Conservation (phyloP, 768 basidiomycete genomes). For the Punctularia strigosozonata region DNA sequence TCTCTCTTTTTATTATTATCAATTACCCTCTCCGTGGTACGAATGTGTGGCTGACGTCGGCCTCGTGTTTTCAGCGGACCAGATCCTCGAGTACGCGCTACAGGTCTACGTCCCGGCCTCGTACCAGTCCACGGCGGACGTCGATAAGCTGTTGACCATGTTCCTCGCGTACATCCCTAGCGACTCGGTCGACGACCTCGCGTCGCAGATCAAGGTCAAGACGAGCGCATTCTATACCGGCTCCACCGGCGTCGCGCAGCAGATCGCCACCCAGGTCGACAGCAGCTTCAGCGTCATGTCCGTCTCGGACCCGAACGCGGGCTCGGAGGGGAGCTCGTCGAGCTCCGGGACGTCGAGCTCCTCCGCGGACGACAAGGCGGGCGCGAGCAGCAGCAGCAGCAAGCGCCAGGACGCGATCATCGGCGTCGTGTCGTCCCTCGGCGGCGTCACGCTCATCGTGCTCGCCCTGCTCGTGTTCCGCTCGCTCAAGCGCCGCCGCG, state of each 20-base stretch:
- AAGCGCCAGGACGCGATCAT: constrained; percentile 78
- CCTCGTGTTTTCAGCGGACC: constrained; percentile 10
- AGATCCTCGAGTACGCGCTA: constrained; percentile 44
- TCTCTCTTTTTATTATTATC: constrained; percentile 16
- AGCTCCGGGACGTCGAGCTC: constrained; percentile 5
- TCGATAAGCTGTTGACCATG: constrained; percentile 45
- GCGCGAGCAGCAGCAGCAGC: constrained; percentile 17
- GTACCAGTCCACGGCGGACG: constrained; percentile 39
- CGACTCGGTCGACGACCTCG: constrained; percentile 43
- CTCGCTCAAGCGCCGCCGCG: constrained; percentile 53
- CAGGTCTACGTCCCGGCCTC: constrained; percentile 54
- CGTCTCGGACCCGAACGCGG: constrained; percentile 25
- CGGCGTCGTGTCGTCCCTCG: constrained; percentile 77
- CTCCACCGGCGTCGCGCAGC: constrained; percentile 26
- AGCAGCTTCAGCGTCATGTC: constrained; percentile 47
- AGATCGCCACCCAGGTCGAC: constrained; percentile 60
- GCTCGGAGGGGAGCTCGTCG: constrained; percentile 12
- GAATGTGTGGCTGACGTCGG: constrained; percentile 21
- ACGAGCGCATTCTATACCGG: constrained; percentile 57
- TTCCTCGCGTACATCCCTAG: constrained; percentile 63
- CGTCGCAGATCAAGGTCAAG: constrained; percentile 47
- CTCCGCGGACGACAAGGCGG: constrained; percentile 5
- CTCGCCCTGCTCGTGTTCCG: constrained; percentile 63
- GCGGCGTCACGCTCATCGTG: constrained; percentile 63
- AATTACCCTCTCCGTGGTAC: too few relatives aligned